phyloP scores from a whole-genome alignment of 768 basidiomycete species.

The Amanita exitialis region DNA sequence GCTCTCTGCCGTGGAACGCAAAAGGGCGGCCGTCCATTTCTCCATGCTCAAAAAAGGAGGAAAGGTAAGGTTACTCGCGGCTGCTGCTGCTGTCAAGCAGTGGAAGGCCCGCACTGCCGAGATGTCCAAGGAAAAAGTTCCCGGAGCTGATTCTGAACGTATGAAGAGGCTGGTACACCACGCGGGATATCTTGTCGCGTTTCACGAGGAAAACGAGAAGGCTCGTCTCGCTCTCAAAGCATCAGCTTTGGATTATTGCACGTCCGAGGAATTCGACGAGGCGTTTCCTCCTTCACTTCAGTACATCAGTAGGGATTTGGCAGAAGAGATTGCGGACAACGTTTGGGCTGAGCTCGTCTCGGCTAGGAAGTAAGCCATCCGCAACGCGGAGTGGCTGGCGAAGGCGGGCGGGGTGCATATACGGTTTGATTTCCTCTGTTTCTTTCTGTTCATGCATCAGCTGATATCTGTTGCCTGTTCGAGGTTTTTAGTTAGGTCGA shows the following conservation, averaged over 20 bases:
- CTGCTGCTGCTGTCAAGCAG: background rate
- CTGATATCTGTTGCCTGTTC: no score
- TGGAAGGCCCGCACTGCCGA: background rate
- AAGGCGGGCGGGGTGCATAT: background rate
- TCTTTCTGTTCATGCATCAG: background rate
- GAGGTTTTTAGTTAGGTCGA: no score
- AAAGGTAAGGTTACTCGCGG: background rate
- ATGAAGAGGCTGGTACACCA: background rate
- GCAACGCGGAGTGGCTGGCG: background rate
- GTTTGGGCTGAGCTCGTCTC: background rate
- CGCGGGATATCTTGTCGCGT: background rate
- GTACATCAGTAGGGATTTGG: background rate
- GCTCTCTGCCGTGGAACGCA: background rate
- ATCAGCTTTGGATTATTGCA: background rate
- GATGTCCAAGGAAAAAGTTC: background rate
- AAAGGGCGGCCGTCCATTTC: background rate
- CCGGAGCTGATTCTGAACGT: background rate
- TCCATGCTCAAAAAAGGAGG: background rate
- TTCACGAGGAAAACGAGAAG: background rate
- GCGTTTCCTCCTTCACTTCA: background rate
- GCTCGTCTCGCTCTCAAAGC: background rate
- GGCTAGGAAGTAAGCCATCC: background rate
- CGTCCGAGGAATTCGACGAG: background rate
- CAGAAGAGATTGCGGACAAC: background rate
- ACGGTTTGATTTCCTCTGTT: background rate